Evolutionary conservation across 345 rosid species (phyloP).

Genomic region (Raphanus raphanistrum): DNA sequence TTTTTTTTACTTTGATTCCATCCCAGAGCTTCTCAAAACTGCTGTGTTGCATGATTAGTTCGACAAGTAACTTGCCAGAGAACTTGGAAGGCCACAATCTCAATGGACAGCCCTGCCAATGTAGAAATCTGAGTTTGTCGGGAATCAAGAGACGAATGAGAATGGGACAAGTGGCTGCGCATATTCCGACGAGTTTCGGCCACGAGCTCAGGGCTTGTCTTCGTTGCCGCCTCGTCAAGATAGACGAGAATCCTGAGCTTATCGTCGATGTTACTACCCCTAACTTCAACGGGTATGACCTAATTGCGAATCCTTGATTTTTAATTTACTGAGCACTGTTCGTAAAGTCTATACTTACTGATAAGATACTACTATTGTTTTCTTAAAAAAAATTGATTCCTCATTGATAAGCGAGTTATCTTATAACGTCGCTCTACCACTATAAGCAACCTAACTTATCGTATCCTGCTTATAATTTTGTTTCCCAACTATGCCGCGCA

Average conservation of each 20-base stretch:
- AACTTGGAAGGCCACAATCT: no score
- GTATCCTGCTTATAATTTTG: background rate
- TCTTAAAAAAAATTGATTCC: background rate
- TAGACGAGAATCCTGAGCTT: slow-evolving; percentile 77
- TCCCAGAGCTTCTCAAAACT: no score
- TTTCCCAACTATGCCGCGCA: background rate
- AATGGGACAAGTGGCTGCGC: slow-evolving; percentile 61
- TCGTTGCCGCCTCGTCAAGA: slow-evolving; percentile 82
- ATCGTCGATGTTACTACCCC: slow-evolving; percentile 83
- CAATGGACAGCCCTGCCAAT: no score
- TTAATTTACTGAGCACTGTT: background rate
- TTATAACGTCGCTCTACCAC: background rate
- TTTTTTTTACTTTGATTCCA: no score
- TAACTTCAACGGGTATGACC: slow-evolving; percentile 67
- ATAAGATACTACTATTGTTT: background rate
- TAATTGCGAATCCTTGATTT: background rate
- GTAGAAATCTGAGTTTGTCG: no score
- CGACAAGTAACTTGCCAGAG: no score
- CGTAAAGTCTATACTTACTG: background rate
- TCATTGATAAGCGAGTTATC: background rate
- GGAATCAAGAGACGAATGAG: no score
- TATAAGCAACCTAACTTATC: background rate
- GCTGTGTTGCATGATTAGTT: no score
- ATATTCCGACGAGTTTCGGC: slow-evolving; percentile 88
- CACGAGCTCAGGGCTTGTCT: slow-evolving; percentile 86